Evolutionary conservation across 2,329 filamentous ascomycete species (phyloP), one percentile per base, ranked within the genome.

Genomic region (Hypoxylon rubiginosum): DNA sequence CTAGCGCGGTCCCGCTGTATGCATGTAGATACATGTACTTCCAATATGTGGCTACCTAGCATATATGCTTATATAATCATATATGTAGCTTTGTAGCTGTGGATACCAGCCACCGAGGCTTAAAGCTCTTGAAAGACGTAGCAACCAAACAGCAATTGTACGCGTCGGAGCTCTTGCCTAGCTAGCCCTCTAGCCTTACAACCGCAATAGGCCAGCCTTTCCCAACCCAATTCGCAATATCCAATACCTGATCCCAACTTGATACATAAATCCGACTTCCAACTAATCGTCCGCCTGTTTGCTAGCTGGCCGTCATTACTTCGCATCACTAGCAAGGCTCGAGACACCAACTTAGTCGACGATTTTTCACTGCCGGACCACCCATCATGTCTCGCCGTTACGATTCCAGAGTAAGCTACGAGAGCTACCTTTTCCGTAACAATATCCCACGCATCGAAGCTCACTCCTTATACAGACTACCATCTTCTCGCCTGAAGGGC

Each of bases 401-500:
- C 85, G 94, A 97, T 90, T 97, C 94, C 78, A 90, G 94, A 85
- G 94, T 97, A 86, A 81, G 91, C 83, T 80, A 72, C 7, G 28
- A 52, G 28, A 66, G 36, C 50, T 69, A 68, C 60, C 63, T 65
- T 58, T 62, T n/a, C 67, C 68, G 19, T 71, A 62, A 62, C 61
- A 58, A 58, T 62, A 68, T 68, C 67, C 56, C 67, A 58, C 43
- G 24, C 48, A 48, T 24, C 58, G 43, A 48, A 68, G 68, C 73
- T 76, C 41, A 76, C 74, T 30, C 19, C 26, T 21, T 24, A 24
- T 48, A 50, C 75, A 97, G 94, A 99, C 96, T 75, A 99, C 96
- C 80, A 99, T 99, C 88, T 99, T 99, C 90, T 99, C 96, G 67
- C 96, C 96, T 66, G 96, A 99, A 85, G 96, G 96, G 71, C 94